Evolutionary conservation across 805 yeast genomes (phyloP).

Genomic region (Citeromyces matritensis): DNA sequence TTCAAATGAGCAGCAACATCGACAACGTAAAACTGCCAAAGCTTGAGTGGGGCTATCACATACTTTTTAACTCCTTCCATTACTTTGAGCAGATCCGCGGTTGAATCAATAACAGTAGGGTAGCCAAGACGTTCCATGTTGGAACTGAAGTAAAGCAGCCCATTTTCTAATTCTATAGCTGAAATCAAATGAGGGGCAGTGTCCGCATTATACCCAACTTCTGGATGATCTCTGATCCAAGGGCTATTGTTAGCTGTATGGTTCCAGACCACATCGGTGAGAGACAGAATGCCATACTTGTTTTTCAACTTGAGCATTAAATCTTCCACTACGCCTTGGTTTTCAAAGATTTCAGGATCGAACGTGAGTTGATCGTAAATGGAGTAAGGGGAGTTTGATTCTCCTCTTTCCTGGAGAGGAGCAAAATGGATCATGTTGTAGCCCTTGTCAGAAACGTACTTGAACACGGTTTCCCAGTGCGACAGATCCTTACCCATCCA

Average conservation of each 20-base stretch:
- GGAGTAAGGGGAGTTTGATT: slow-evolving; percentile 85
- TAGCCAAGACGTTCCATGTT: slow-evolving; percentile 40
- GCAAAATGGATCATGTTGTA: slow-evolving; percentile 96
- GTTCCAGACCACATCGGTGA: slow-evolving; percentile 89
- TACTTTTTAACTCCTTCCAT: slow-evolving; percentile 56
- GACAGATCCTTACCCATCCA: slow-evolving; percentile 62
- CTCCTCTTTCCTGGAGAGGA: slow-evolving; percentile 83
- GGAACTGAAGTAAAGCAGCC: slow-evolving; percentile 50
- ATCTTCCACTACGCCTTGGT: slow-evolving; percentile 33
- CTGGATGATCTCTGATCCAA: slow-evolving; percentile 83
- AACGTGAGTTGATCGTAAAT: slow-evolving; percentile 73
- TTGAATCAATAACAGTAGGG: slow-evolving; percentile 36
- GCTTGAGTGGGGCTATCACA: slow-evolving; percentile 47
- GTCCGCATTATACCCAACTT: slow-evolving; percentile 69
- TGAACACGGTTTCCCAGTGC: slow-evolving; percentile 57
- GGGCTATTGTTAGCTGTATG: slow-evolving; percentile 86
- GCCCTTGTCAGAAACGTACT: slow-evolving; percentile 52
- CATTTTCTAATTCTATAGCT: slow-evolving; percentile 72
- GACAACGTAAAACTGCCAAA: slow-evolving; percentile 85
- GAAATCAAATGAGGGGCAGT: slow-evolving; percentile 84
- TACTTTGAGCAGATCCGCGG: slow-evolving; percentile 40
- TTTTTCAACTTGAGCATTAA: slow-evolving; percentile 34
- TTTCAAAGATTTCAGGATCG: slow-evolving; percentile 51
- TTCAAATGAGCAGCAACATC: slow-evolving; percentile 29
- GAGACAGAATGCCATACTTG: slow-evolving; percentile 48